phyloP scores from a whole-genome alignment of 2,329 filamentous ascomycete species.

The Microsporum canis region DNA sequence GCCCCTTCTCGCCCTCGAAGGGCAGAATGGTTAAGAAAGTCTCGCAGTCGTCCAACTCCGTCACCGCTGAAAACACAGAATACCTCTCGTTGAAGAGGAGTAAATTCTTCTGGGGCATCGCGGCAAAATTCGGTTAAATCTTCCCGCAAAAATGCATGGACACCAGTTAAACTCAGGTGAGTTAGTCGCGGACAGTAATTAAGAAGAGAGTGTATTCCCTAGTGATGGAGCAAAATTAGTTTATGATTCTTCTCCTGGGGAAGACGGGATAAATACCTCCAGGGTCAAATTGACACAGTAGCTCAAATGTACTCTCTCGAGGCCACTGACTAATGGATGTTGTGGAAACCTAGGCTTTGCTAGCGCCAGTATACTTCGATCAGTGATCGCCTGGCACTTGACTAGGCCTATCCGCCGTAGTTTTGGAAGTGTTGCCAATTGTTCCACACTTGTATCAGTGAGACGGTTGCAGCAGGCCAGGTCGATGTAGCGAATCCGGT shows the following conservation, averaged over 20 bases:
- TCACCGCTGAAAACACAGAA: conserved; percentile 95
- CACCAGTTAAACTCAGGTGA: conserved; percentile 86
- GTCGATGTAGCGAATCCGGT: conserved; percentile 93
- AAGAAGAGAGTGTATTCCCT: conserved; percentile 83
- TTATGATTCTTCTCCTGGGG: not conserved
- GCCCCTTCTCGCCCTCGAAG: conserved; percentile 26
- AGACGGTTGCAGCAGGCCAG: conserved; percentile 86
- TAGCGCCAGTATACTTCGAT: conserved; percentile 74
- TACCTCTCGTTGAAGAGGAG: conserved; percentile 83
- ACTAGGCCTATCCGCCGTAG: conserved; percentile 89
- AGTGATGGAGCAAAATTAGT: conserved; percentile 16
- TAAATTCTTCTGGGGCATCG: conserved; percentile 81
- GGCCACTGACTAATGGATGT: conserved; percentile 52
- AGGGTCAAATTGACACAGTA: conserved; percentile 83
- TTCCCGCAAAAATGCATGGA: conserved; percentile 75
- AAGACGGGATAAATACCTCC: conserved; percentile 44
- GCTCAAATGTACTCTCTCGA: conserved; percentile 91
- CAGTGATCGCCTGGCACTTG: conserved; percentile 83
- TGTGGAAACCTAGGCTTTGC: conserved; percentile 51
- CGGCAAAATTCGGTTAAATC: conserved; percentile 80
- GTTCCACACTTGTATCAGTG: conserved; percentile 75
- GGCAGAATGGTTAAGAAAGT: conserved; percentile 55
- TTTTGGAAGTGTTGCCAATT: conserved; percentile 78
- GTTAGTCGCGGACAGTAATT: conserved; percentile 88
- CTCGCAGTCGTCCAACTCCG: conserved; percentile 65